Conservation (phyloP, 352 stramenopile genomes). For the Phytophthora citrophthora region DNA sequence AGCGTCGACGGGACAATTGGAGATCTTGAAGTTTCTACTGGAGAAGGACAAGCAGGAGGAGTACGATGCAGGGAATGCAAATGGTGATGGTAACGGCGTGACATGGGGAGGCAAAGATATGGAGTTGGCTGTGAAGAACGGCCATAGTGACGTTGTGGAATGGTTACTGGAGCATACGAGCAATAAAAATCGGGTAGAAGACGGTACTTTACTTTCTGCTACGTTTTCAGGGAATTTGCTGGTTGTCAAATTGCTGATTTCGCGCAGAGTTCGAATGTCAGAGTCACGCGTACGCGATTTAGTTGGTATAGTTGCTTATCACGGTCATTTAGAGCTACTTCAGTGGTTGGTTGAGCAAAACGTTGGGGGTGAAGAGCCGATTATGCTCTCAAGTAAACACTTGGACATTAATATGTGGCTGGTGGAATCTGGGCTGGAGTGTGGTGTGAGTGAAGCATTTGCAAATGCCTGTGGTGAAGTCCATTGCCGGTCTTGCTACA, state of each 20-base stretch:
- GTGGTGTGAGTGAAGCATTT: slow-evolving; percentile 1
- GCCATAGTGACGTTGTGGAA: neutral
- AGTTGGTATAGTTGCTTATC: neutral
- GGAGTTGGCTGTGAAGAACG: slow-evolving; percentile 1
- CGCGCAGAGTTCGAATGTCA: too few species aligned
- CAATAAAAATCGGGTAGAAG: neutral
- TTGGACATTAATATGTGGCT: slow-evolving; percentile 10
- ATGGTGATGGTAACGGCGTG: neutral
- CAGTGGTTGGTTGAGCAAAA: slow-evolving; percentile 10
- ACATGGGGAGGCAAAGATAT: slow-evolving; percentile 4
- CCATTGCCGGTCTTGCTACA: slow-evolving; percentile 1
- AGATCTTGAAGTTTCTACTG: slow-evolving; percentile 5
- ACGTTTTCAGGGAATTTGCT: too few species aligned
- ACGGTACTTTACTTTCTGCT: too few species aligned
- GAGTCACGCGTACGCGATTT: too few species aligned
- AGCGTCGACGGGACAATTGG: slow-evolving; percentile 1
- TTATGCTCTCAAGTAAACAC: slow-evolving; percentile 3
- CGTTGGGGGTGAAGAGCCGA: neutral
- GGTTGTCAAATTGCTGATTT: neutral
- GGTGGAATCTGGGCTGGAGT: neutral
- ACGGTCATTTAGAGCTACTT: slow-evolving; percentile 3
- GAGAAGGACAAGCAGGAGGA: slow-evolving; percentile 1
- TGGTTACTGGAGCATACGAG: neutral
- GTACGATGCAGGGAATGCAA: neutral
- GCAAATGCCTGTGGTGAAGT: neutral